phyloP scores from a whole-genome alignment of 139 green algal species.

The Spirogloea muscicola region DNA sequence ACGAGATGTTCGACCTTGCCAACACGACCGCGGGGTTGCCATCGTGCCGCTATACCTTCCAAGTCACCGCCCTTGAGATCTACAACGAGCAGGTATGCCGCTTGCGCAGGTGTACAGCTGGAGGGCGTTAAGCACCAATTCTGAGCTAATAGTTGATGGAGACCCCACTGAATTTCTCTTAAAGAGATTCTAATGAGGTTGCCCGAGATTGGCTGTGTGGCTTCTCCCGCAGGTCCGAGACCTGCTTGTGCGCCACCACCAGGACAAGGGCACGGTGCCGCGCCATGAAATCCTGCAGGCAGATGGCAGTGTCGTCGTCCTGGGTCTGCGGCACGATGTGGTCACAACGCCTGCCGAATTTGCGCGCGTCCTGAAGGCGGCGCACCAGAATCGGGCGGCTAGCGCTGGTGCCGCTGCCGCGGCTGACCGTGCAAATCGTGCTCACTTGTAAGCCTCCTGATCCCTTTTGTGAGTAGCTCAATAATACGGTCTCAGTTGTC shows the following conservation, averaged over 20 bases:
- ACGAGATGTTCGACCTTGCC: constrained; percentile 52
- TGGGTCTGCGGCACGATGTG: background rate
- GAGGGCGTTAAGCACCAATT: too few relatives aligned
- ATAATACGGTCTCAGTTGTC: too few relatives aligned
- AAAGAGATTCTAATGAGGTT: too few relatives aligned
- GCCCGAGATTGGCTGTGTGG: too few relatives aligned
- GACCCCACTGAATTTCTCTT: too few relatives aligned
- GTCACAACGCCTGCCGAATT: constrained; percentile 28
- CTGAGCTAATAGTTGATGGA: too few relatives aligned
- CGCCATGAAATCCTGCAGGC: constrained; percentile 7
- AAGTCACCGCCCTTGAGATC: constrained; percentile 27
- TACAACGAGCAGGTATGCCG: constrained; percentile 44
- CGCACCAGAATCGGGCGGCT: background rate
- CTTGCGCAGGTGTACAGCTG: too few relatives aligned
- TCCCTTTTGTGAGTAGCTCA: too few relatives aligned
- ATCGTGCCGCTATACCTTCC: constrained; percentile 25
- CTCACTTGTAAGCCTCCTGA: constrained; percentile 1
- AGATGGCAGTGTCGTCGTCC: background rate
- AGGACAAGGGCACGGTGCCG: background rate
- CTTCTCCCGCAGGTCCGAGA: too few relatives aligned
- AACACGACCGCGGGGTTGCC: constrained; percentile 16
- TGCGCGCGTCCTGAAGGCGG: background rate
- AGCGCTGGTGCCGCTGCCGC: constrained; percentile 1
- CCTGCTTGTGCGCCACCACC: too few relatives aligned
- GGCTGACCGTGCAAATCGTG: background rate